These are phyloP conservation scores for Auricularia cornea DNA, from an alignment of 768 basidiomycete genomes.

Conservation along the genomic window DNA sequence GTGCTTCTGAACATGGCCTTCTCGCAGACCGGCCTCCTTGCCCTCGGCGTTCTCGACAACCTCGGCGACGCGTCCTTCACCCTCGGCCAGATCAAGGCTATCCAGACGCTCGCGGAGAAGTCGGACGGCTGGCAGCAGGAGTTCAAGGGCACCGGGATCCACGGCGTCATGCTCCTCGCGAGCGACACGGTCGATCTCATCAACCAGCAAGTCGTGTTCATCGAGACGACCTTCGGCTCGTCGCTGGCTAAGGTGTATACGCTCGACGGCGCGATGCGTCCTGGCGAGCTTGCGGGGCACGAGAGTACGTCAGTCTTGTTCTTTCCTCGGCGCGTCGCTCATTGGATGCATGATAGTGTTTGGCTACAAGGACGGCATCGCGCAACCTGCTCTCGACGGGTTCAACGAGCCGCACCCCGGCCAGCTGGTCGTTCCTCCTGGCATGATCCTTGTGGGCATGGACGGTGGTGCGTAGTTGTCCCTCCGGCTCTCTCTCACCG, in stretches of 20 bases:
- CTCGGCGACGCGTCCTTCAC: conserved; percentile 12
- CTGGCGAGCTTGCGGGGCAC: conserved; percentile 14
- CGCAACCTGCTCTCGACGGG: conserved; percentile 13
- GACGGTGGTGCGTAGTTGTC: background rate
- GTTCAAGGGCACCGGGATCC: conserved; percentile 13
- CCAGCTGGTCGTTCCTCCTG: conserved; percentile 11
- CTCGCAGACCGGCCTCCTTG: conserved; percentile 11
- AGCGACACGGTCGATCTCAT: conserved; percentile 8
- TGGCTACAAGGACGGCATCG: conserved; percentile 19
- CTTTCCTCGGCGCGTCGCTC: background rate
- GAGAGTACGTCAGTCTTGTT: conserved; percentile 11
- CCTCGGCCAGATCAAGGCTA: conserved; percentile 13
- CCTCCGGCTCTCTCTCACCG: background rate
- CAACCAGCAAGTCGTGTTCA: conserved; percentile 1
- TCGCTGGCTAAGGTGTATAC: conserved; percentile 7
- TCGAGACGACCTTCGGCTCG: conserved; percentile 10
- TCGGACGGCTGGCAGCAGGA: conserved; percentile 10
- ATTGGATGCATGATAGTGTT: conserved; percentile 8
- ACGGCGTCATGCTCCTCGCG: conserved; percentile 17
- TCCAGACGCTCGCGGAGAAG: conserved; percentile 13
- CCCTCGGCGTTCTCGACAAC: conserved; percentile 14
- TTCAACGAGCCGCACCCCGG: conserved; percentile 15
- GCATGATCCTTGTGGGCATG: conserved; percentile 12
- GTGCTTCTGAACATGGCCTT: conserved; percentile 17
- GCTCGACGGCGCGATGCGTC: conserved; percentile 12